phyloP scores from a whole-genome alignment of 495 filamentous ascomycete species.

The Daldinia childiae region DNA sequence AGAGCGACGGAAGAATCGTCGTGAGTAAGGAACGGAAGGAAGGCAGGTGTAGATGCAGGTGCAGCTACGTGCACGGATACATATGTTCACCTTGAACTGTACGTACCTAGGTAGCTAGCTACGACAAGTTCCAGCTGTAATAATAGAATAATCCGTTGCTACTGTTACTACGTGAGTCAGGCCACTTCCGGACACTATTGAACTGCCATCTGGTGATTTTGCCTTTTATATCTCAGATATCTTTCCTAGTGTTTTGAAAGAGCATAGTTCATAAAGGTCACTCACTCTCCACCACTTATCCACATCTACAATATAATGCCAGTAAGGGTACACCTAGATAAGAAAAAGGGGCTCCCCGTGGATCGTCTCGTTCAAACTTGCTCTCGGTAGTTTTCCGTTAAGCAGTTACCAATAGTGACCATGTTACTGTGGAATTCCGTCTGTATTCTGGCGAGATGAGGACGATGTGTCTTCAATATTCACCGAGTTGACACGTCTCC shows the following conservation, averaged over 20 bases:
- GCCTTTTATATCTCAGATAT: background rate
- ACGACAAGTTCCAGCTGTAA: background rate
- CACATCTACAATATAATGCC: background rate
- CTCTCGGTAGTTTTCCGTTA: constrained; percentile 30
- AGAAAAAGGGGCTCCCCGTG: background rate
- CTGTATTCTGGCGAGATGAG: constrained; percentile 14
- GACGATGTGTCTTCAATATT: constrained; percentile 30
- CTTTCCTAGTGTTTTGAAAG: background rate
- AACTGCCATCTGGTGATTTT: background rate
- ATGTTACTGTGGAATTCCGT: constrained; percentile 12
- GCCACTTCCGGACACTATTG: constrained; percentile 1
- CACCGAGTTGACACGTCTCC: constrained; percentile 11
- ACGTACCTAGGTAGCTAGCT: background rate
- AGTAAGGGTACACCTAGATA: background rate
- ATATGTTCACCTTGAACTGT: background rate
- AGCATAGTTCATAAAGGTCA: background rate
- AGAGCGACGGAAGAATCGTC: background rate
- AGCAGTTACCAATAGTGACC: constrained; percentile 8
- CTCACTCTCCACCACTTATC: constrained; percentile 1
- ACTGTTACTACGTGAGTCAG: background rate
- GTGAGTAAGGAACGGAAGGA: constrained; percentile 11
- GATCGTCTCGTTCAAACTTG: constrained; percentile 11
- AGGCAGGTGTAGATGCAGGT: constrained; percentile 17
- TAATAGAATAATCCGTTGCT: background rate
- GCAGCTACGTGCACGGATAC: background rate